Conservation (phyloP, 768 basidiomycete species). For the Tremella mesenterica region DNA sequence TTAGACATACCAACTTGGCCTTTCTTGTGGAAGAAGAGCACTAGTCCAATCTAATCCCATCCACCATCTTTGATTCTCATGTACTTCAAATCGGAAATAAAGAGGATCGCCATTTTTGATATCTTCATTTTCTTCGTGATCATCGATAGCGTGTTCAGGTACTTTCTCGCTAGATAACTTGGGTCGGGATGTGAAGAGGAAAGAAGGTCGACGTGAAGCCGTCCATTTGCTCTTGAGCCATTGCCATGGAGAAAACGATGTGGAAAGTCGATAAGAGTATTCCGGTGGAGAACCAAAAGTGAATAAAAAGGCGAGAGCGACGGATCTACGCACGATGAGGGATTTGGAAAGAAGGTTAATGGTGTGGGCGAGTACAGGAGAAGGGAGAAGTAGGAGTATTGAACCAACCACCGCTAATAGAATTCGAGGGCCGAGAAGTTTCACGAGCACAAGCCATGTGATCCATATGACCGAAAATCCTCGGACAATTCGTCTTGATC, state of each 20-base stretch:
- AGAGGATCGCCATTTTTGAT: slow-evolving; percentile 27
- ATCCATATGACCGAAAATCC: slow-evolving; percentile 31
- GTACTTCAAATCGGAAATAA: slow-evolving; percentile 72
- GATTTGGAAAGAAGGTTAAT: slow-evolving; percentile 39
- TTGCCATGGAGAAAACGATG: slow-evolving; percentile 57
- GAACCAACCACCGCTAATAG: slow-evolving; percentile 27
- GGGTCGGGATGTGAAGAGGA: slow-evolving; percentile 50
- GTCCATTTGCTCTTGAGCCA: slow-evolving; percentile 60
- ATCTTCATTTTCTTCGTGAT: slow-evolving; percentile 9
- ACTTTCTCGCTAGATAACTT: slow-evolving; percentile 12
- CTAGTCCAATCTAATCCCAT: slow-evolving; percentile 94
- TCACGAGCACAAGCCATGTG: slow-evolving; percentile 30
- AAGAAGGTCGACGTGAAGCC: slow-evolving; percentile 51
- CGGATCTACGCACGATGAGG: slow-evolving; percentile 54
- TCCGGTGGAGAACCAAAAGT: slow-evolving; percentile 58
- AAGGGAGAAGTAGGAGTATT: slow-evolving; percentile 30
- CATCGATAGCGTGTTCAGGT: slow-evolving; percentile 6
- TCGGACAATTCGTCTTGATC: slow-evolving; percentile 15
- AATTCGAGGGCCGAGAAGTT: slow-evolving; percentile 18
- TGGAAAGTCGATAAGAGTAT: slow-evolving; percentile 48
- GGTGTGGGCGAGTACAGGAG: slow-evolving; percentile 31
- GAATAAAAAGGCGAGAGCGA: slow-evolving; percentile 61
- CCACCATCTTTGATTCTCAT: slow-evolving; percentile 97
- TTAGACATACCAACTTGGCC: slow-evolving; percentile 92
- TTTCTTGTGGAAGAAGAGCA: slow-evolving; percentile 77